Conservation (phyloP, 139 green algal species). For the Coelastrella sp. region DNA sequence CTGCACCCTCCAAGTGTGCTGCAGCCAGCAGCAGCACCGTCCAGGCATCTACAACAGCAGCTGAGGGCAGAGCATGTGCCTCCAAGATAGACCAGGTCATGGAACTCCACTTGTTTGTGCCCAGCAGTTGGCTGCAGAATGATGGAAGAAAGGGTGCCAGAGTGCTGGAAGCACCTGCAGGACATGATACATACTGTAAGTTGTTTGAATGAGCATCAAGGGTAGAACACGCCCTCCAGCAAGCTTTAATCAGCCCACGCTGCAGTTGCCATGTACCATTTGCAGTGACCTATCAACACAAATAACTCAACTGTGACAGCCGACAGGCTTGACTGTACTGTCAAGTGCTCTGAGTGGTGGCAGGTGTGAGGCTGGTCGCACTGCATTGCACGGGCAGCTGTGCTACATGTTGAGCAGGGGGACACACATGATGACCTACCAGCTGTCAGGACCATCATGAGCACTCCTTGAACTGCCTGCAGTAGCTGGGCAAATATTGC, state of each 20-base stretch:
- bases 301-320: no score
- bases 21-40: constrained; percentile 37
- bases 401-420: no score
- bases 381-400: no score
- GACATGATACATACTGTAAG: background rate
- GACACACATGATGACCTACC: background rate
- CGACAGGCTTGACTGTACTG: no score
- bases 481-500: background rate
- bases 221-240: background rate
- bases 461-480: background rate
- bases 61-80: background rate
- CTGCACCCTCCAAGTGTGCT: background rate
- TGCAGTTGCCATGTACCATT: no score
- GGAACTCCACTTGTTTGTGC: background rate
- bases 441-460: background rate
- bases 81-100: constrained; percentile 4
- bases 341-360: no score
- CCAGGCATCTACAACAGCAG: background rate
- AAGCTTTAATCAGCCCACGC: no score
- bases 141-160: constrained; percentile 2
- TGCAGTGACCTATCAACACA: no score
- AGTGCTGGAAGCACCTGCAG: background rate
- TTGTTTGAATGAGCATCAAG: background rate
- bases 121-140: constrained; percentile 10
- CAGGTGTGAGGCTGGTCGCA: no score